Conservation (phyloP, 306 rosid genomes). For the Astragalus membranaceus region DNA sequence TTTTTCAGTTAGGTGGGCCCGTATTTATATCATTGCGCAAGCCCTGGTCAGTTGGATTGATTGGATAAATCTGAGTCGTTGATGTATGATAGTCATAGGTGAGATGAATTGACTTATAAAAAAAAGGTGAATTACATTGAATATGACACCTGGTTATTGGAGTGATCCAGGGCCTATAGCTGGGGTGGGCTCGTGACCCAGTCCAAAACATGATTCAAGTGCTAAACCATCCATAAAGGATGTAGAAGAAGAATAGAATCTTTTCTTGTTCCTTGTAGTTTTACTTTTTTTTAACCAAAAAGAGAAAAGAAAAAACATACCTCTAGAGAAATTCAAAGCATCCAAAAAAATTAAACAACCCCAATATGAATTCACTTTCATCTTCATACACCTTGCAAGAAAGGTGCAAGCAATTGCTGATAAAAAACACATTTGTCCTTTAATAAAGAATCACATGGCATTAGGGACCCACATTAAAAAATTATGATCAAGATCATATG, state of each 20-base stretch:
- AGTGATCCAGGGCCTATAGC: no score
- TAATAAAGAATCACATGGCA: constrained; percentile 22
- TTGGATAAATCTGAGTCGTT: no score
- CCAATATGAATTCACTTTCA: constrained; percentile 26
- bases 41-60: no score
- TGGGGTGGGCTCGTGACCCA: no score
- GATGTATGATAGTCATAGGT: no score
- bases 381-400: constrained; percentile 18
- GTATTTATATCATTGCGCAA: no score
- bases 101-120: no score
- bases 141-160: no score
- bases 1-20: no score
- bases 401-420: background rate
- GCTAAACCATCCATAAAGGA: no score
- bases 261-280: constrained; percentile 19
- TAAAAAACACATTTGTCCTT: constrained; percentile 24
- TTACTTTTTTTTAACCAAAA: constrained; percentile 22
- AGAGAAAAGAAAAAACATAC: constrained; percentile 25
- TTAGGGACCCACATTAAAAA: constrained; percentile 4
- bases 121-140: no score
- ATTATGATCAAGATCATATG: constrained; percentile 4
- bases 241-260: constrained; percentile 23
- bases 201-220: no score
- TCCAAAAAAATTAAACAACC: constrained; percentile 36
- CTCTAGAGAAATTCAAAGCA: constrained; percentile 43